phyloP scores from a whole-genome alignment of 768 basidiomycete species.

The Hortiboletus flavorubellus region DNA sequence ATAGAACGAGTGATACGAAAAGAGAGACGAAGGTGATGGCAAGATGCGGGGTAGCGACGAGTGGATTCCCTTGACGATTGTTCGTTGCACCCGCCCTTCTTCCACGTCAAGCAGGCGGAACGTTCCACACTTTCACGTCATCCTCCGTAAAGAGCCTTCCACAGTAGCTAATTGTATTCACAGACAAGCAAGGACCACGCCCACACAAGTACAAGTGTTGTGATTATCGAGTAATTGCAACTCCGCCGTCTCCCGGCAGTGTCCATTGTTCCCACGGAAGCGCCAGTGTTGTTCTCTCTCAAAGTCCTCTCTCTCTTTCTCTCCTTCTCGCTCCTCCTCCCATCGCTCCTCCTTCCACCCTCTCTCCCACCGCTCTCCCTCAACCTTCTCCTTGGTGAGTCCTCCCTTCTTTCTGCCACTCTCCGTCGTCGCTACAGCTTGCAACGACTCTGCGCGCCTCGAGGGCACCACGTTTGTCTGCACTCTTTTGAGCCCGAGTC shows the following conservation, averaged over 20 bases:
- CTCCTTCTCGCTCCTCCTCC: conserved; percentile 27
- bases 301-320: conserved; percentile 30
- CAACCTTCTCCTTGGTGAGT: conserved; percentile 25
- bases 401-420: not conserved
- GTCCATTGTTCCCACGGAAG: conserved; percentile 36
- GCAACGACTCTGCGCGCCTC: conserved; percentile 21
- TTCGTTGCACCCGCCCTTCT: not conserved
- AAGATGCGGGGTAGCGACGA: not conserved
- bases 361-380: conserved; percentile 13
- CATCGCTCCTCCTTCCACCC: conserved; percentile 21
- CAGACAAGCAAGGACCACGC: too few relatives aligned
- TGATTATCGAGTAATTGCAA: conserved; percentile 34
- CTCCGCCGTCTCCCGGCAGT: conserved; percentile 40
- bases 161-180: not conserved
- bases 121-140: too few relatives aligned
- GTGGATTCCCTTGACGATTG: conserved; percentile 10
- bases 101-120: not conserved
- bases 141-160: too few relatives aligned
- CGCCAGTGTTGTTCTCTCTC: conserved; percentile 43
- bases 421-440: conserved; percentile 8
- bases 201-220: not conserved
- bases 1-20: not conserved
- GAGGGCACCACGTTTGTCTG: conserved; percentile 29
- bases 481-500: conserved; percentile 5
- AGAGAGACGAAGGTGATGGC: not conserved